A percentile compares a stretch with the other conserved stretches of the same genome.
Evolutionary conservation across 2,329 filamentous ascomycete genomes (phyloP).

Genomic region (Botrytis galanthina): DNA sequence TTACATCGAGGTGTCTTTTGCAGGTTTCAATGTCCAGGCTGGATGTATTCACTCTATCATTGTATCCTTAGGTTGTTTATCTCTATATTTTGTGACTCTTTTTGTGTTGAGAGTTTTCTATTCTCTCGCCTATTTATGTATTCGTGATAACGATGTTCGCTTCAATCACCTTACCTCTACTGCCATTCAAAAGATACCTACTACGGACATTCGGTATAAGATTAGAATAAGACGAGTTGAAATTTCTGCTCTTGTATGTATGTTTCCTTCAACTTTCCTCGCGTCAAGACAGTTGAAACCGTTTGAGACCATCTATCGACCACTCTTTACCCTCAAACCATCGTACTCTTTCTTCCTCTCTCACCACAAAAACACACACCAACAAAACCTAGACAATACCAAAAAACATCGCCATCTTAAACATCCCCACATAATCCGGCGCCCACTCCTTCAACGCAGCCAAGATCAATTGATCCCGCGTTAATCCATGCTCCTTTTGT

Average conservation of each 20-base stretch:
- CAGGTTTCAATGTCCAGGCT: background rate
- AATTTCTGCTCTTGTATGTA: background rate
- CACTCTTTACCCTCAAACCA: too few species aligned
- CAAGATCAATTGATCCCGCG: background rate
- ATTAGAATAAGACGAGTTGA: background rate
- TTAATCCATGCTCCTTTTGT: background rate
- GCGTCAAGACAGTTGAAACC: background rate
- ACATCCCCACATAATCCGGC: background rate
- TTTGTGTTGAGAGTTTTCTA: background rate
- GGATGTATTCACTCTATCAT: background rate
- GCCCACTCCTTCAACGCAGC: background rate
- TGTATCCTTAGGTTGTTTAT: background rate
- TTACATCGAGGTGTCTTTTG: background rate
- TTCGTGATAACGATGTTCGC: background rate
- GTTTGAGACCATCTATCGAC: background rate
- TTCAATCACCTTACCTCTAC: background rate
- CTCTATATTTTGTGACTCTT: background rate
- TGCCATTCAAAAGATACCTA: background rate
- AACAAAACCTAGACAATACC: background rate
- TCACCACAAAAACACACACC: background rate
- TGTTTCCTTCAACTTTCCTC: background rate
- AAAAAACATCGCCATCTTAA: slow-evolving; percentile 4
- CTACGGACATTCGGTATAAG: background rate
- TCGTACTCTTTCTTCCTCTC: background rate
- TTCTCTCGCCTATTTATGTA: background rate